Evolutionary conservation across 1,284 basidiomycete species (phyloP).

Genomic region (Boletus austroedulis): DNA sequence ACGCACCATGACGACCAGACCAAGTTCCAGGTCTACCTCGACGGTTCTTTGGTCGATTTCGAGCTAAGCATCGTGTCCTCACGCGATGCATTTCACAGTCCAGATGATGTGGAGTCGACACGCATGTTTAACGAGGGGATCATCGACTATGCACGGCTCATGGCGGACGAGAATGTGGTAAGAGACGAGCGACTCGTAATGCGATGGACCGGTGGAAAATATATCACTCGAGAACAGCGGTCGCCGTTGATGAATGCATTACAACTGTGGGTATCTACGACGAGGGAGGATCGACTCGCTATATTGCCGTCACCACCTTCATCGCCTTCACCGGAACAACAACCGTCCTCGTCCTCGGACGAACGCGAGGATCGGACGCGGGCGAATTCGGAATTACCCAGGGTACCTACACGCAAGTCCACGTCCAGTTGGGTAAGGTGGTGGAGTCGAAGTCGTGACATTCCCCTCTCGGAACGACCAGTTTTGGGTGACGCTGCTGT

Average conservation of each 20-base stretch:
- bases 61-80: constrained; percentile 55
- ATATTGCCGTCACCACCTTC: constrained; percentile 23
- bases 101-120: constrained; percentile 52
- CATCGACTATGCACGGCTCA: constrained; percentile 53
- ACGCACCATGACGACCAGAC: constrained; percentile 51
- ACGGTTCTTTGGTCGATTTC: constrained; percentile 54
- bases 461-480: constrained; percentile 24
- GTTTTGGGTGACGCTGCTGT: constrained; percentile 18
- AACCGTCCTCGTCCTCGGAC: constrained; percentile 25
- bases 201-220: constrained; percentile 63
- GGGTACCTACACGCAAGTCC: constrained; percentile 40
- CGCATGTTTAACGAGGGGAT: constrained; percentile 52
- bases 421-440: constrained; percentile 71
- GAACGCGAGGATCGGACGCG: constrained; percentile 28
- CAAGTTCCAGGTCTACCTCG: constrained; percentile 55
- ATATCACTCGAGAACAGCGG: constrained; percentile 58
- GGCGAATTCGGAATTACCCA: constrained; percentile 41
- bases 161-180: constrained; percentile 54
- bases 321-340: constrained; percentile 37
- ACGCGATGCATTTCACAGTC: constrained; percentile 36
- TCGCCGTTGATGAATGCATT: constrained; percentile 68
- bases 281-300: constrained; percentile 32
- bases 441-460: constrained; percentile 62
- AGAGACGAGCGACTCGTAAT: constrained; percentile 60
- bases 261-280: constrained; percentile 50